A percentile compares a stretch with the other conserved stretches of the same genome.
Evolutionary conservation across 306 rosid genomes (phyloP).

Genomic region (Leucaena leucocephala): DNA sequence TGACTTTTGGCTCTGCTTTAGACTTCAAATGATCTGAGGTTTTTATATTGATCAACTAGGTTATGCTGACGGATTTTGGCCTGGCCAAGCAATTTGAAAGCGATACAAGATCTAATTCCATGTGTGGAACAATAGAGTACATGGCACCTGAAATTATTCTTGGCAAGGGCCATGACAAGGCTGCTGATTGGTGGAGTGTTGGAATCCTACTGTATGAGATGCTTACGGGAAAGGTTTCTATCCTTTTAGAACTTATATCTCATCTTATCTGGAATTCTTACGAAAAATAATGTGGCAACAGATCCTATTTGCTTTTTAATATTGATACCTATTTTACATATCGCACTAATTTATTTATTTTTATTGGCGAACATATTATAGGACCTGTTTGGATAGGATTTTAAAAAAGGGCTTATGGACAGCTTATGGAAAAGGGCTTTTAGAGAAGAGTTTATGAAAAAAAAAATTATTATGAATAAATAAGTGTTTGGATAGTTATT

Average conservation of each 20-base stretch:
- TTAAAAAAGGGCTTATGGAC: too few relatives aligned
- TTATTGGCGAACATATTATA: not conserved
- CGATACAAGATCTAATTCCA: conserved; percentile 81
- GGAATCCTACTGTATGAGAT: conserved; percentile 90
- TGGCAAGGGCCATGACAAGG: conserved; percentile 96
- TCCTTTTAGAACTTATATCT: conserved; percentile 5
- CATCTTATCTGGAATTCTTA: not conserved
- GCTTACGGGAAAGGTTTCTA: conserved; percentile 92
- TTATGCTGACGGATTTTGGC: conserved; percentile 96
- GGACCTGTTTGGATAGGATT: too few relatives aligned
- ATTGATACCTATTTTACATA: not conserved
- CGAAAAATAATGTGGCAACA: not conserved
- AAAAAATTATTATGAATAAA: too few relatives aligned
- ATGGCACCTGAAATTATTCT: conserved; percentile 99
- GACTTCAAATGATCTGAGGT: conserved; percentile 30
- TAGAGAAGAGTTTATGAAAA: too few relatives aligned
- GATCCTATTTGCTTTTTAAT: not conserved
- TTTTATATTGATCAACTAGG: conserved; percentile 49
- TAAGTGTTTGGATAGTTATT: too few relatives aligned
- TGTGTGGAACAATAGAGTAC: conserved; percentile 94
- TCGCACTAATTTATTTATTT: not conserved
- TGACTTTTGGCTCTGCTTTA: conserved; percentile 6
- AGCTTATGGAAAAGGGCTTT: too few relatives aligned
- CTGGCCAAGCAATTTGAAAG: conserved; percentile 85
- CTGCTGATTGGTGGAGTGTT: conserved; percentile 99